Evolutionary conservation across 2,329 filamentous ascomycete species (phyloP).

Genomic region (Dothistroma pini): DNA sequence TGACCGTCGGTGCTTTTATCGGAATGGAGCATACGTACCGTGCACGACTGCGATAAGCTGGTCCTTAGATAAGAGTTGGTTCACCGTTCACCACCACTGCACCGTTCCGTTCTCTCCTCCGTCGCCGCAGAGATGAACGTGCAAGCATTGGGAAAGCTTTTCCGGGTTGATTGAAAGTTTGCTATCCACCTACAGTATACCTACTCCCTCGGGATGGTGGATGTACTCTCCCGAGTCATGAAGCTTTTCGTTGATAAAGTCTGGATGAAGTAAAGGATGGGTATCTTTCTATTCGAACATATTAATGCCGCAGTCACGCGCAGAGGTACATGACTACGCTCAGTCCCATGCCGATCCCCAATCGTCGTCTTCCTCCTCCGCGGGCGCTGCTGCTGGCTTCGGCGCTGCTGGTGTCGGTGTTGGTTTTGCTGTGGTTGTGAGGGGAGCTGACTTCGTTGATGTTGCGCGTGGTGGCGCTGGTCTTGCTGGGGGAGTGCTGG

Average conservation of each 20-base stretch:
- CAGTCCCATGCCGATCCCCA: conserved; percentile 40
- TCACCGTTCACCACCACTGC: too few relatives aligned
- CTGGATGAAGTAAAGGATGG: background rate
- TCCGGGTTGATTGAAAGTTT: background rate
- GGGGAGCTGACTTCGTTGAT: conserved; percentile 26
- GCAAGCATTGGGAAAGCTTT: too few relatives aligned
- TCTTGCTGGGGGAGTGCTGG: conserved; percentile 35
- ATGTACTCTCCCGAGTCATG: background rate
- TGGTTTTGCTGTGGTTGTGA: conserved; percentile 19
- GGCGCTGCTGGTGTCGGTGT: conserved; percentile 4
- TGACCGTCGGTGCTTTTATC: background rate
- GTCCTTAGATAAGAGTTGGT: background rate
- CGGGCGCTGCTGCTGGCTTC: conserved; percentile 25
- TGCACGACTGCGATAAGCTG: background rate
- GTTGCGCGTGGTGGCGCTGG: conserved; percentile 24
- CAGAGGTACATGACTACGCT: background rate
- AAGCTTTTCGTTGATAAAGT: background rate
- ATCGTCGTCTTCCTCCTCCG: conserved; percentile 39
- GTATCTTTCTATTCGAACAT: background rate
- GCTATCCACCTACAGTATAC: too few relatives aligned
- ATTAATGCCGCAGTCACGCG: background rate
- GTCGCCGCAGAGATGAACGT: too few relatives aligned
- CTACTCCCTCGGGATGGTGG: background rate
- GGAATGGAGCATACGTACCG: background rate
- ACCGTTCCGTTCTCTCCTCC: too few relatives aligned